Evolutionary conservation across 78 protist species (phyloP).

Genomic region (Mastigamoeba balamuthi): DNA sequence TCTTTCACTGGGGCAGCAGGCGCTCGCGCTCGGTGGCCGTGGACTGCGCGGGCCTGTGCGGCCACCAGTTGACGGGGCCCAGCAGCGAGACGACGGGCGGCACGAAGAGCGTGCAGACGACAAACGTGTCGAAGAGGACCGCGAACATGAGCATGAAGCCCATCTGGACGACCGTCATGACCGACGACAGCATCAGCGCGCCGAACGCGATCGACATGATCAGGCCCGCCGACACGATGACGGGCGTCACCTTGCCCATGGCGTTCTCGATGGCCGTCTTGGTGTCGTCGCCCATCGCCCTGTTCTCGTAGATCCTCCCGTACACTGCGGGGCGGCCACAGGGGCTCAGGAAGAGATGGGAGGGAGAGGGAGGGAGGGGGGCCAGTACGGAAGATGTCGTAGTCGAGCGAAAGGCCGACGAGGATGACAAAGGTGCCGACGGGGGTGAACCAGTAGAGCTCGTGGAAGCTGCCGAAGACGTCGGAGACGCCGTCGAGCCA

Average conservation of each 20-base stretch:
- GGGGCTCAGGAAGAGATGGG: no score
- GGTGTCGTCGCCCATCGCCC: no score
- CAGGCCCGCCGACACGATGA: conserved; percentile 59
- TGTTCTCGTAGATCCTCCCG: no score
- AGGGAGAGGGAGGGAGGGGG: no score
- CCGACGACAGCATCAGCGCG: conserved; percentile 20
- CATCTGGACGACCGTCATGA: conserved; percentile 10
- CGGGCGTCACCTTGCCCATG: no score
- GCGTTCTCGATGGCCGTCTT: no score
- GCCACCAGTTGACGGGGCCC: conserved; percentile 35
- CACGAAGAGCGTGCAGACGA: conserved; percentile 31
- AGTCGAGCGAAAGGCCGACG: conserved; percentile 56
- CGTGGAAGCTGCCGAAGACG: no score
- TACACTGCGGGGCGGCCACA: no score
- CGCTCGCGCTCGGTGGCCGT: no score
- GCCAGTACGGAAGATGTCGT: conserved; percentile 69
- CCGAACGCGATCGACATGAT: conserved; percentile 58
- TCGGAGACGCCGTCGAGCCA: background rate
- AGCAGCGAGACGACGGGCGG: conserved; percentile 27
- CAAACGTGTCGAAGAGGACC: conserved; percentile 53
- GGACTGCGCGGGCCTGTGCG: no score
- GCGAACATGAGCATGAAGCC: conserved; percentile 29
- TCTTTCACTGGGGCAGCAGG: no score
- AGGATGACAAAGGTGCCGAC: conserved; percentile 22
- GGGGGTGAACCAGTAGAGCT: conserved; percentile 31